Evolutionary conservation across 805 yeast genomes (phyloP), one percentile per base, ranked within the genome.

Genomic region (Metschnikowia bowlesiae): DNA sequence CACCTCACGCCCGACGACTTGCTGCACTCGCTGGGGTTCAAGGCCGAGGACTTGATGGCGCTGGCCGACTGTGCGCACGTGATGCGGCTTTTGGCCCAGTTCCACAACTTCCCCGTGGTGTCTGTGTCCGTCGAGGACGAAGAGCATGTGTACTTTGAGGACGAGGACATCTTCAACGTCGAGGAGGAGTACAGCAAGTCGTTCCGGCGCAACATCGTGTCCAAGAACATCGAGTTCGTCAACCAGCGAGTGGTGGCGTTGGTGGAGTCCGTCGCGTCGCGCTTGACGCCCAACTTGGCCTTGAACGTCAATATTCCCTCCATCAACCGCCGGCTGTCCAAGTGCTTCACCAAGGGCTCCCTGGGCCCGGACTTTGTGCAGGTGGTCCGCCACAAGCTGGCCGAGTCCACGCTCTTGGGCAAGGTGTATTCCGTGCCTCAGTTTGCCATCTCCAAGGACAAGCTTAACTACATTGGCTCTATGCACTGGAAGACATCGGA

Each of bases 81-180:
- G 38, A 58, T 62, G 66, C 44, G 54, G 6, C 51, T 51, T n/a
- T 47, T 59, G 34, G 49, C 59, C 6, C 53, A 58, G 51, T 10
- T 55, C 18, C 51, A 55, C 28, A 53, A 60, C 10, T 41, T 56
- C 10, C 58, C 70, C 1, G 54, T 56, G 26, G 44, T 70, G 7
- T 53, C 63, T 2, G 58, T 68, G 2, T 56, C 66, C 10, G 55
- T 66, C 6, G 59, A 59, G 36, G 73, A 69, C 50, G 48, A 52
- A 8, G 57, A 64, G 34, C 63, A 65, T 39, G 50, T 67, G 16
- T 71, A 70, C 53, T 70, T 60, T 56, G 66, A 68, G 49, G 66
- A 70, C 52, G 73, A 69, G 48, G 55, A 51, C n/a, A 54, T 47
- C 40, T 66, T 67, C 53, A 53, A 59, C 32, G 56, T 62, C 34